Evolutionary conservation across 805 yeast genomes (phyloP).

Genomic region (Myxozyma kluyveri): DNA sequence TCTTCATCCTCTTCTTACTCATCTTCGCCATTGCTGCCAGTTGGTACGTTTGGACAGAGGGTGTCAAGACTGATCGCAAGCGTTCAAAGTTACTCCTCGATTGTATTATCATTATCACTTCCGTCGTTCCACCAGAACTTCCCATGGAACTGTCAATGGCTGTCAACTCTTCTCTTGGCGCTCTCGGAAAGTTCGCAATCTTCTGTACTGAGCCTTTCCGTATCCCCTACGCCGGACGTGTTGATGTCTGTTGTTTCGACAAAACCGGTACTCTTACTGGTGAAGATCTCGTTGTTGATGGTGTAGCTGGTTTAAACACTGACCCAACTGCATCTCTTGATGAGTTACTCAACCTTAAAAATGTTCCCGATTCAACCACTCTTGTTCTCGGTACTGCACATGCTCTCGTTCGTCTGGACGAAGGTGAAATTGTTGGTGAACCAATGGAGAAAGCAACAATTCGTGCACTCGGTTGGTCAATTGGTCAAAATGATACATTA

Average conservation of each 20-base stretch:
- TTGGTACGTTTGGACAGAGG: conserved; percentile 98
- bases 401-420: conserved; percentile 89
- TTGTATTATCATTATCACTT: conserved; percentile 91
- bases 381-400: conserved; percentile 90
- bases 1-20: conserved; percentile 84
- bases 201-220: conserved; percentile 98
- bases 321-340: conserved; percentile 47
- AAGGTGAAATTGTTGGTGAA: conserved; percentile 97
- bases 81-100: conserved; percentile 91
- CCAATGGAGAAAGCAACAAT: conserved; percentile 98
- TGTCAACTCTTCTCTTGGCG: conserved; percentile 85
- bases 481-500: conserved; percentile 65
- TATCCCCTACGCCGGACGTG: conserved; percentile 95
- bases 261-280: conserved; percentile 98
- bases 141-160: conserved; percentile 99
- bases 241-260: conserved; percentile 97
- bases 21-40: conserved; percentile 92
- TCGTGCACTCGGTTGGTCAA: conserved; percentile 80
- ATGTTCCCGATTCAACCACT: conserved; percentile 67
- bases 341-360: conserved; percentile 51
- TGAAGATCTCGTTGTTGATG: conserved; percentile 94
- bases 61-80: conserved; percentile 91
- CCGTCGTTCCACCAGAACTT: conserved; percentile 97
- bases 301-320: conserved; percentile 74
- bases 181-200: conserved; percentile 80